Evolutionary conservation across 1,139 yeast species (phyloP).

Genomic region (Hansenula sp.): DNA sequence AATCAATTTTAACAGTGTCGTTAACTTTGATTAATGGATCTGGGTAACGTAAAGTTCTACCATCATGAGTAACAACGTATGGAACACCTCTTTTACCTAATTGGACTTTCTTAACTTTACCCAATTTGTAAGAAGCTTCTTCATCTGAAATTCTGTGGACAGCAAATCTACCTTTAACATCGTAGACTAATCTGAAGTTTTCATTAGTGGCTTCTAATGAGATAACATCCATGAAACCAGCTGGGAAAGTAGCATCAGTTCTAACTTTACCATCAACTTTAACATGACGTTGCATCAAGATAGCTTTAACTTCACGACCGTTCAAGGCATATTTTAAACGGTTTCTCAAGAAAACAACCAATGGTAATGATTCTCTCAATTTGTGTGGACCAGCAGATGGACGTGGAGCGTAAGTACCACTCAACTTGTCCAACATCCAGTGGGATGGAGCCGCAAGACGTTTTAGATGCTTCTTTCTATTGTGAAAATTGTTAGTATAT

Average conservation of each 20-base stretch:
- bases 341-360: slow-evolving; percentile 97
- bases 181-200: slow-evolving; percentile 98
- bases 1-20: slow-evolving; percentile 96
- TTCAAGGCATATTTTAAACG: slow-evolving; percentile 98
- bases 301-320: slow-evolving; percentile 99
- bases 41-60: slow-evolving; percentile 99
- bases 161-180: slow-evolving; percentile 97
- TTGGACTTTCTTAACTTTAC: slow-evolving; percentile 96
- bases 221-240: slow-evolving; percentile 99
- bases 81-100: slow-evolving; percentile 98
- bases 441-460: slow-evolving; percentile 99
- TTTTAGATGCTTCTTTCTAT: slow-evolving; percentile 85
- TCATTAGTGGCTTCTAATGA: slow-evolving; percentile 97
- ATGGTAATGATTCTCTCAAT: slow-evolving; percentile 98
- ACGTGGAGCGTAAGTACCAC: slow-evolving; percentile 99
- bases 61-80: slow-evolving; percentile 98
- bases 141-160: slow-evolving; percentile 99
- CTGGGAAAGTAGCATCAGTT: slow-evolving; percentile 98
- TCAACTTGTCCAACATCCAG: slow-evolving; percentile 99
- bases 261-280: slow-evolving; percentile 99
- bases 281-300: slow-evolving; percentile 98
- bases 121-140: slow-evolving; percentile 97
- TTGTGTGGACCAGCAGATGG: slow-evolving; percentile 99
- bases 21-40: slow-evolving; percentile 94
- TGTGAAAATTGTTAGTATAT: slow-evolving; percentile 29